phyloP scores from a whole-genome alignment of 768 basidiomycete genomes.

The Rhizopogon roseolus region DNA sequence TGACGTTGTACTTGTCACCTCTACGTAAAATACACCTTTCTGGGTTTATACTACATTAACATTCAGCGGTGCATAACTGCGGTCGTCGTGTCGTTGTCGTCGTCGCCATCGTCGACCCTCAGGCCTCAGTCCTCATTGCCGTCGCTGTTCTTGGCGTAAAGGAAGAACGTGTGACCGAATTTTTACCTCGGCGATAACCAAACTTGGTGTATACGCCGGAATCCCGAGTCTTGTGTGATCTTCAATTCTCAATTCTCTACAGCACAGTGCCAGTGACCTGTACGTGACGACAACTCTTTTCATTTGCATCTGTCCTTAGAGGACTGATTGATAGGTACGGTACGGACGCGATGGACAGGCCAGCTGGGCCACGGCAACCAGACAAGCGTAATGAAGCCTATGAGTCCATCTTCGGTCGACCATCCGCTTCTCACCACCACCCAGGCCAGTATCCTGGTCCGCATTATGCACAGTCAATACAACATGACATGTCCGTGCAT shows the following conservation, averaged over 20 bases:
- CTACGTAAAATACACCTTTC: neutral
- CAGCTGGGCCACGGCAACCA: conserved; percentile 53
- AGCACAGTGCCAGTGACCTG: neutral
- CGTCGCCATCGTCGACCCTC: neutral
- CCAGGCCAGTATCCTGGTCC: conserved; percentile 1
- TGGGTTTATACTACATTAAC: neutral
- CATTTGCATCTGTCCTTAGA: neutral
- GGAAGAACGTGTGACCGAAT: conserved; percentile 1
- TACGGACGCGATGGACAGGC: conserved; percentile 38
- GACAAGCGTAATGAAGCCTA: conserved; percentile 81
- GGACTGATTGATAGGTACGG: neutral
- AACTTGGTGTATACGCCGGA: neutral
- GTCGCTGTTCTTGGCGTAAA: neutral
- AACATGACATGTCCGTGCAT: conserved; percentile 13
- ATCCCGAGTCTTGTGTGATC: neutral
- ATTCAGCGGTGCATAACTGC: neutral
- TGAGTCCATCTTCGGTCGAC: conserved; percentile 84
- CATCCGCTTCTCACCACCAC: conserved; percentile 52
- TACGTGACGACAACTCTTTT: neutral
- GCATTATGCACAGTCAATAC: conserved; percentile 6
- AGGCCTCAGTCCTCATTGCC: neutral
- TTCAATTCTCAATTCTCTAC: neutral
- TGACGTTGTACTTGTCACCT: neutral
- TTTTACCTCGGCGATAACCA: neutral
- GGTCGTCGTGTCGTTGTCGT: neutral